Conservation (phyloP, 139 green algal genomes). For the Volvox africanus region DNA sequence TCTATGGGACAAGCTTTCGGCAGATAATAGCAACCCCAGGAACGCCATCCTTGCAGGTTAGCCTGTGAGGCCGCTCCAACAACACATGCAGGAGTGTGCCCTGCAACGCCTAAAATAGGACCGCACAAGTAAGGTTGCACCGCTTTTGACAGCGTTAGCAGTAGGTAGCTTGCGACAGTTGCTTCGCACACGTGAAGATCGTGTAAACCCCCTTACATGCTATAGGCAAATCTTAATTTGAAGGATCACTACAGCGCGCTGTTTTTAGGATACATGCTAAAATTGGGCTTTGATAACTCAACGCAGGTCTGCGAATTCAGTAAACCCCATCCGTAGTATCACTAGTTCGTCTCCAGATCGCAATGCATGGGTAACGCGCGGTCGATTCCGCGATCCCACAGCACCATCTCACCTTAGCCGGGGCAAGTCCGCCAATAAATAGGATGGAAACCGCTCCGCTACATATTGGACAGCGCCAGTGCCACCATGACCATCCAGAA, state of each 20-base stretch:
- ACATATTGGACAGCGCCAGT: slow-evolving; percentile 35
- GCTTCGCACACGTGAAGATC: neutral
- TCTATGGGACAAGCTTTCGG: too few species aligned
- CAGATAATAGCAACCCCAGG: too few species aligned
- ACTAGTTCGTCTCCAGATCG: too few species aligned
- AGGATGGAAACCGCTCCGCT: slow-evolving; percentile 26
- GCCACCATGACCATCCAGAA: slow-evolving; percentile 35
- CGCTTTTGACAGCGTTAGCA: slow-evolving; percentile 33
- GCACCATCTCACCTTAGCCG: slow-evolving; percentile 8
- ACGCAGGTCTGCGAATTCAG: too few species aligned
- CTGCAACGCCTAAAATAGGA: slow-evolving; percentile 26
- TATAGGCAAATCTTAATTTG: too few species aligned
- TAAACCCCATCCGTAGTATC: too few species aligned
- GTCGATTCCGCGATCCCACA: too few species aligned
- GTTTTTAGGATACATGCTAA: too few species aligned
- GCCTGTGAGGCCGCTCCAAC: slow-evolving; percentile 4
- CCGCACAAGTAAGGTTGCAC: neutral
- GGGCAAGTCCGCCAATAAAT: slow-evolving; percentile 19
- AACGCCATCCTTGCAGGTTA: neutral
- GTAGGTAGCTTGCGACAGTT: neutral
- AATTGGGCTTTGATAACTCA: too few species aligned
- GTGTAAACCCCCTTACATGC: too few species aligned
- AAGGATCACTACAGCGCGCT: too few species aligned
- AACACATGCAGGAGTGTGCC: neutral
- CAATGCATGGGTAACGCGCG: too few species aligned